A percentile compares a stretch with the other conserved stretches of the same genome.
Evolutionary conservation across 176 grass and related monocot genomes (phyloP).

Genomic region (Bolboschoenus planiculmis): DNA sequence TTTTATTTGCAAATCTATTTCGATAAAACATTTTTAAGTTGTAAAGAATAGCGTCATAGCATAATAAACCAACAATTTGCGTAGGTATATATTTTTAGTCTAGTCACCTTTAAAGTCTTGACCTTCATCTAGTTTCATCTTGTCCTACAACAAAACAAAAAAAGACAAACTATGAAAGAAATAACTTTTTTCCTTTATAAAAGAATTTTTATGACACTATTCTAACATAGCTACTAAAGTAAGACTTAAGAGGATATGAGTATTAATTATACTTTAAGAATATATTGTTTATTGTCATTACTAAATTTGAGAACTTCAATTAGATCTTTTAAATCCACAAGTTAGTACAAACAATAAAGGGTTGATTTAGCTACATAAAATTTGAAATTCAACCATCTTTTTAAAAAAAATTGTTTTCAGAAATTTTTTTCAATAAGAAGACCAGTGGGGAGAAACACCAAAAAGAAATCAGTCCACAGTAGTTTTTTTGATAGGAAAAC

Average conservation of each 20-base stretch:
- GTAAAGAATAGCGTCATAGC: not conserved
- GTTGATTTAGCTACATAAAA: not conserved
- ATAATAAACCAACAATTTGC: conserved; percentile 38
- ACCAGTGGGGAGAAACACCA: not conserved
- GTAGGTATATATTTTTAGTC: conserved; percentile 19
- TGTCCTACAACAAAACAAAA: conserved; percentile 77
- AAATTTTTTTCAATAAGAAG: not conserved
- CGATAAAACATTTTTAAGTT: not conserved
- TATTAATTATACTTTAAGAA: not conserved
- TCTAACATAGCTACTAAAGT: not conserved
- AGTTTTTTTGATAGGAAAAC: not conserved
- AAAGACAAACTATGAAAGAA: conserved; percentile 18
- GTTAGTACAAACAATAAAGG: not conserved
- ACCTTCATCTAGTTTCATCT: conserved; percentile 94
- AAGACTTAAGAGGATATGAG: not conserved
- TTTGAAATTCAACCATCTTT: not conserved
- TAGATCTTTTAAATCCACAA: not conserved
- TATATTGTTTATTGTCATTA: not conserved
- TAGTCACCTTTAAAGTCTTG: conserved; percentile 71
- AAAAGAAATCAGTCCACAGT: not conserved
- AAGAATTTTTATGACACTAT: not conserved
- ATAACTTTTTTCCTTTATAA: conserved; percentile 5
- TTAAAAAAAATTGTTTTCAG: not conserved
- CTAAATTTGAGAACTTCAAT: not conserved
- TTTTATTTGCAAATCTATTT: not conserved